phyloP scores from a whole-genome alignment of 176 grass and related monocot species.

The Alloteropsis semialata region DNA sequence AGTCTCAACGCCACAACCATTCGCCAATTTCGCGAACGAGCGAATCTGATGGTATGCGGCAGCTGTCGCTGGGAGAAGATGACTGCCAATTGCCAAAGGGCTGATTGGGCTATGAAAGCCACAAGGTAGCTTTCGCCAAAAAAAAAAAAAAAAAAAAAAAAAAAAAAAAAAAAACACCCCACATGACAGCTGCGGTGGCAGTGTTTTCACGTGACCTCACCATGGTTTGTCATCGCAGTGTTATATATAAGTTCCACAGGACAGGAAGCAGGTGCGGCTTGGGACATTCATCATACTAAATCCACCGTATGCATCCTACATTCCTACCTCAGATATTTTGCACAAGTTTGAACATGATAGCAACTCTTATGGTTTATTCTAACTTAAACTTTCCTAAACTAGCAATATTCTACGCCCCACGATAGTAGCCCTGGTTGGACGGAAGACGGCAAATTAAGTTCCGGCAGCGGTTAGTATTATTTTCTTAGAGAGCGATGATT shows the following conservation, averaged over 20 bases:
- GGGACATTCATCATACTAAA: neutral
- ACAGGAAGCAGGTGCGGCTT: neutral
- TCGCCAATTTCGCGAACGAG: neutral
- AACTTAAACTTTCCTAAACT: neutral
- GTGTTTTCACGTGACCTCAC: neutral
- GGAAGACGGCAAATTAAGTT: conserved; percentile 23
- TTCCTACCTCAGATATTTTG: neutral
- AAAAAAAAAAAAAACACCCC: too few species aligned
- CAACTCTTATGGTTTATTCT: neutral
- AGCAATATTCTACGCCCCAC: neutral
- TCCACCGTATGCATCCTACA: neutral
- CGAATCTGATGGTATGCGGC: neutral
- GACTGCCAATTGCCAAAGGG: neutral
- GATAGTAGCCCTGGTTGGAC: neutral
- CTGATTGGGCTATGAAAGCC: too few species aligned
- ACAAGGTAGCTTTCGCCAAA: too few species aligned
- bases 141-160: too few species aligned
- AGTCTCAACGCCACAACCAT: neutral
- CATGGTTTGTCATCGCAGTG: neutral
- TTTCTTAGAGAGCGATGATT: neutral
- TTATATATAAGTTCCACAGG: conserved; percentile 8
- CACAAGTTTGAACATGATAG: neutral
- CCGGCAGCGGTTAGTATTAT: neutral
- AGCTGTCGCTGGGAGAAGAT: neutral
- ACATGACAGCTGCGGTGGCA: neutral